A percentile compares a stretch with the other conserved stretches of the same genome.
Evolutionary conservation across 2,329 filamentous ascomycete species (phyloP).

Genomic region (Exserohilum turcica): DNA sequence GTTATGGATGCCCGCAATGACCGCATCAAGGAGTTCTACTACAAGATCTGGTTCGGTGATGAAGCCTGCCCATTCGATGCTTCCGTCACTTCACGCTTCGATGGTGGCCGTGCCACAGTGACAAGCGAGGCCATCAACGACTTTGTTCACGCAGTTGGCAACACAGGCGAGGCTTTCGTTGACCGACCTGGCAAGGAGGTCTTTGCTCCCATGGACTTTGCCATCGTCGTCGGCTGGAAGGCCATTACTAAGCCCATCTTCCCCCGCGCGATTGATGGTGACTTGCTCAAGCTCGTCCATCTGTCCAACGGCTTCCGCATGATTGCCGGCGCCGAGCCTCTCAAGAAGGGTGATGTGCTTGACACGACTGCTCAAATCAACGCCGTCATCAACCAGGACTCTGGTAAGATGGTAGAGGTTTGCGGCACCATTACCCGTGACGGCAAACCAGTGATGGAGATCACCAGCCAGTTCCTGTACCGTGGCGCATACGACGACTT

Average conservation of each 20-base stretch:
- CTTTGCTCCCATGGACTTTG: slow-evolving; percentile 97
- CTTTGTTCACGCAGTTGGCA: slow-evolving; percentile 98
- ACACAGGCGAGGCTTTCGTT: slow-evolving; percentile 96
- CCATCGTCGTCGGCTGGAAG: slow-evolving; percentile 98
- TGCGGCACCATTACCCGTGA: slow-evolving; percentile 91
- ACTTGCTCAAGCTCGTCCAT: slow-evolving; percentile 93
- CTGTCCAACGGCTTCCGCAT: slow-evolving; percentile 98
- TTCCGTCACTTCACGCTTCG: slow-evolving; percentile 83
- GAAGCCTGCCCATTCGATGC: slow-evolving; percentile 83
- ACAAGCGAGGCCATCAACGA: slow-evolving; percentile 94
- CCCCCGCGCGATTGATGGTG: slow-evolving; percentile 92
- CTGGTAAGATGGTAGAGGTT: slow-evolving; percentile 99
- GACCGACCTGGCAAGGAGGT: slow-evolving; percentile 93
- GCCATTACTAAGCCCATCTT: slow-evolving; percentile 99
- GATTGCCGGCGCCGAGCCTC: slow-evolving; percentile 90
- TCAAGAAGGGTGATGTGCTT: slow-evolving; percentile 94
- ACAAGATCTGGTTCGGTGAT: slow-evolving; percentile 93
- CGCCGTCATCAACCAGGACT: slow-evolving; percentile 95
- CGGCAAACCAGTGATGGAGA: slow-evolving; percentile 90
- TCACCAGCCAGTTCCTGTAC: slow-evolving; percentile 98
- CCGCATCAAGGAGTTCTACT: slow-evolving; percentile 99
- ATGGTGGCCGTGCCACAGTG: slow-evolving; percentile 84
- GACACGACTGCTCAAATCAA: slow-evolving; percentile 95
- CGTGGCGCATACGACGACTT: slow-evolving; percentile 90
- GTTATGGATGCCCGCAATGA: slow-evolving; percentile 97